phyloP scores from a whole-genome alignment of 176 grass and related monocot species.

The Lolium multiflorum region DNA sequence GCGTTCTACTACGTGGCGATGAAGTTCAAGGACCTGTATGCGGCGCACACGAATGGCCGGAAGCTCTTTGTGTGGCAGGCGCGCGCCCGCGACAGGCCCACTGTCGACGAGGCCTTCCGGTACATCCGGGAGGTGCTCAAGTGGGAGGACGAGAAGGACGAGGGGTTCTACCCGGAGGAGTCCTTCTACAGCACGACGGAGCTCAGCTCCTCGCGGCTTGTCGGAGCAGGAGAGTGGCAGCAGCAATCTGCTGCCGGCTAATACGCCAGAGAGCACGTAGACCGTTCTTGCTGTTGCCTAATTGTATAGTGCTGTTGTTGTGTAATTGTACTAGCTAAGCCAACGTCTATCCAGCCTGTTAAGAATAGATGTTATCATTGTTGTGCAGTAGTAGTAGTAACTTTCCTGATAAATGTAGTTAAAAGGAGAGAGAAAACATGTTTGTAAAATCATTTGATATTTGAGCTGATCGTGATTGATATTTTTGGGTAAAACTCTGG shows the following conservation, averaged over 20 bases:
- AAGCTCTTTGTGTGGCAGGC: constrained; percentile 96
- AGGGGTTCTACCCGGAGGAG: constrained; percentile 60
- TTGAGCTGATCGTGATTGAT: not conserved
- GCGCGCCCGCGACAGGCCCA: constrained; percentile 64
- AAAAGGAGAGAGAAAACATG: not conserved
- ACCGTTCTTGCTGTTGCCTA: not conserved
- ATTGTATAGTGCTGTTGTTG: constrained; percentile 2
- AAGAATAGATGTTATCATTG: constrained; percentile 11
- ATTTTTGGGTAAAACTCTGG: not conserved
- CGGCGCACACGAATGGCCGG: constrained; percentile 45
- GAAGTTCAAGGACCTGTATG: constrained; percentile 91
- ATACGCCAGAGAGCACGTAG: not conserved
- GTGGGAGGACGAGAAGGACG: constrained; percentile 91
- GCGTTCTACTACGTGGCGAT: constrained; percentile 90
- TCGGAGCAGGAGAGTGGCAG: constrained; percentile 28
- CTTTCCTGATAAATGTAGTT: not conserved
- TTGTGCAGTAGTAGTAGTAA: not conserved
- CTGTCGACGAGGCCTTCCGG: constrained; percentile 80
- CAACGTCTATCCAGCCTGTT: constrained; percentile 26
- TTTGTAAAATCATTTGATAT: not conserved
- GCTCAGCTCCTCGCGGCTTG: constrained; percentile 76
- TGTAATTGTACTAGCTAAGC: constrained; percentile 3
- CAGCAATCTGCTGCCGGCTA: constrained; percentile 44
- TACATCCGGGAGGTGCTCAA: constrained; percentile 83
- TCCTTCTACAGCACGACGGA: constrained; percentile 95